Base-by-base conservation (phyloP, 202 grass and related monocot genomes). In the Panicum virgatum region DNA sequence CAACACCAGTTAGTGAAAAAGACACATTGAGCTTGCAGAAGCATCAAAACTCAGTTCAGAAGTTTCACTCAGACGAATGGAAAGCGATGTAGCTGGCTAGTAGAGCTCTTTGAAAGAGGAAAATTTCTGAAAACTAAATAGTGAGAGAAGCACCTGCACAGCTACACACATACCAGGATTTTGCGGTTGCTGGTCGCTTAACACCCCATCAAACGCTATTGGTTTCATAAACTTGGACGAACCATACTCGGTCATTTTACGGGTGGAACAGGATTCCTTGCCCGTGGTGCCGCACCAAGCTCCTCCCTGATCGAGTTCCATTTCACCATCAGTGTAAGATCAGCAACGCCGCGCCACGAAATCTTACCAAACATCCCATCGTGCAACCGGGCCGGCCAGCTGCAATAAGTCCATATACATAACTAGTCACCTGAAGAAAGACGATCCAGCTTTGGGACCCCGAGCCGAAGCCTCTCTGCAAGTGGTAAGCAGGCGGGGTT, bases 401-500 rank as follows among this genome's bases (percentile, higher is more conserved):
- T 9, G 39, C 39, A 9, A 9, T 40, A 5, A 39, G 38, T 39
- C 38, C 38, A 39, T 39, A 39, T 7, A 39, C 5, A 39, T 39
- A 39, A 40, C 38, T 9, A 40, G 38, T 9, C 45, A 93, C 91
- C 84, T 97, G 76, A 38, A 97, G 74, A 81, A 75, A 73, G 46
- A 97, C 48, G 34, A 92, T 46, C 94, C 94, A 97, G 53, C 20
- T 94, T 62, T 78, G 50, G 19, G 76, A 43, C 32, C 94, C 91
- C 12, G 85, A 88, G 23, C 80, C 91, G 5, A 69, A 89, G 36
- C 94, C 91, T 82, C 58, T 87, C 72, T 84, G 87, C 7, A 94
- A 45, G 69, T 97, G 85, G 63, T 97, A 97, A 2, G 39, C 94
- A 1, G 91, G 87, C 61, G 89, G 89, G 73, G 73, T 92, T n/a